Conservation (phyloP, 2,329 filamentous ascomycete species). For the Botrytis tulipae region DNA sequence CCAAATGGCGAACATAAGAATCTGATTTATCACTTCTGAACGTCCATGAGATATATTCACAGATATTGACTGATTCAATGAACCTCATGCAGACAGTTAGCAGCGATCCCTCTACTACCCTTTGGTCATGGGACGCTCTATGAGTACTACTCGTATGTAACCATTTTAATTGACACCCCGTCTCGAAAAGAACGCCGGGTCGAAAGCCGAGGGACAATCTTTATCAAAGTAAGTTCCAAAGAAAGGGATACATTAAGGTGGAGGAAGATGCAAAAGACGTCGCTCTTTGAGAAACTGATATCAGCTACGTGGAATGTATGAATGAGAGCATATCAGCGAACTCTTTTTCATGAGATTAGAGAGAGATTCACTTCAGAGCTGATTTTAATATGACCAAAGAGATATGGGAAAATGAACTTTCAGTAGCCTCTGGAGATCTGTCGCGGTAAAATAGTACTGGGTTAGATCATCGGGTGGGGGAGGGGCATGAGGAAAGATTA, state of each 20-base stretch:
- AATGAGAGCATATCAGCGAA: background rate
- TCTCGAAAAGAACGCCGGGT: background rate
- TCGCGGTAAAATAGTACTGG: background rate
- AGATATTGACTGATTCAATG: conserved; percentile 24
- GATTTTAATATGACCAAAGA: background rate
- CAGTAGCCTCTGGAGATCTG: background rate
- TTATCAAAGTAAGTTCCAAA: background rate
- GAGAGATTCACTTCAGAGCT: background rate
- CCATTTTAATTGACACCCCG: conserved; percentile 25
- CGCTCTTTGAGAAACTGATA: background rate
- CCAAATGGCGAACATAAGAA: background rate
- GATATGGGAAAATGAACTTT: background rate
- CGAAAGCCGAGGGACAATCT: background rate
- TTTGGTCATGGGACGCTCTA: background rate
- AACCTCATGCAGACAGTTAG: conserved; percentile 19
- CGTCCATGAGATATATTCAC: background rate
- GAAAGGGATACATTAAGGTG: background rate
- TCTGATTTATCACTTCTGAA: background rate
- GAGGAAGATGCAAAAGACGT: background rate
- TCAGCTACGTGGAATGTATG: background rate
- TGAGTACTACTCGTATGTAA: conserved; percentile 26
- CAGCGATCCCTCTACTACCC: conserved; percentile 4
- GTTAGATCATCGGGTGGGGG: background rate
- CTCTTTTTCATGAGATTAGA: background rate
- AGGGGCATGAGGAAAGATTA: background rate